Base-by-base conservation (phyloP, 768 basidiomycete genomes). In the Boletus reticuloceps region DNA sequence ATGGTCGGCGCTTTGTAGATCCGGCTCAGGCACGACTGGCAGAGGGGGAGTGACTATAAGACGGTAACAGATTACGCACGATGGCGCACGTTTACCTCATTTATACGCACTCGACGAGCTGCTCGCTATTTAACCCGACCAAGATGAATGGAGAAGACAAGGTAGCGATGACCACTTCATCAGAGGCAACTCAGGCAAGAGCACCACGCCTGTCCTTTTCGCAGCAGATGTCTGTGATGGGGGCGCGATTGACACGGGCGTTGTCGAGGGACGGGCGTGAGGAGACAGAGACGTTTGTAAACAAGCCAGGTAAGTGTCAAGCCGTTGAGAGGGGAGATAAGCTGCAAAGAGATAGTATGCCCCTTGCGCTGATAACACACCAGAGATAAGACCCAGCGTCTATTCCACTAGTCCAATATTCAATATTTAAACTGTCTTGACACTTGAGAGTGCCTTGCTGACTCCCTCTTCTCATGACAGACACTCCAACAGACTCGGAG, bases 401-500 rank as follows among this genome's bases (percentile, higher is more conserved):
- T 53, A 48, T 49, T 7, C 38, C 7, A 6, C 6, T 2, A 29
- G 16, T 2, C 13, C 19, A 1, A 6, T 25, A 37, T 36, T 20
- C 20, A 20, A 20, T 20, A 20, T 20, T 20, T 17, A 36, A 36
- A 45, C 9, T 13, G 11, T 19, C 27, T 4, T 19, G 12, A 10
- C 10, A 8, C 5, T 3, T 29, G 29, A 29, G n/a, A 14, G 9
- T 8, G 9, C 8, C 16, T 4, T 19, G 22, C 63, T 64, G 39
- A 62, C 60, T 36, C 13, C 34, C 34, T 20, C 4, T 9, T 34
- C 20, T 20, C 41, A 70, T 71, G 70, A 10, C 64, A 68, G 70
- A 68, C 51, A 46, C 58, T n/a, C 54, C 51, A 9, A 38, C 13
- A 38, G 51, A 49, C 34, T 9, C 36, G 39, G 77, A 77, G 10